These are phyloP conservation scores for Rhododendron kiyosumense DNA, from an alignment of 148 eudicot genomes.

Conservation along the genomic window DNA sequence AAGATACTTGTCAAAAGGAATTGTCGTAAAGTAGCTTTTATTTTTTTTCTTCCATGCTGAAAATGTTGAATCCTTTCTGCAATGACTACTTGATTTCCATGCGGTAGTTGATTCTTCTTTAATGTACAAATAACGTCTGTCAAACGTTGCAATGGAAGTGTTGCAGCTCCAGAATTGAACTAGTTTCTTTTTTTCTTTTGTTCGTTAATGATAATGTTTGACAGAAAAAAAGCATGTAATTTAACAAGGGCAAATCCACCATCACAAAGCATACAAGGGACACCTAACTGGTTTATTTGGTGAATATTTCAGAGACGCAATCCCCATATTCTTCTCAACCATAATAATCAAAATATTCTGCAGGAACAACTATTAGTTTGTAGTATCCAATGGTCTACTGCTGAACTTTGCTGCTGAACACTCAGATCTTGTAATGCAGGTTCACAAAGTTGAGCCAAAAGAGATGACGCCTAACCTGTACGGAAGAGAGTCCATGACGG, in stretches of 20 bases:
- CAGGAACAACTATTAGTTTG: neutral
- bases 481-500: conserved; percentile 30
- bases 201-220: neutral
- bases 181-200: neutral
- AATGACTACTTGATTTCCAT: neutral
- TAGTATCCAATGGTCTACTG: neutral
- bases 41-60: neutral
- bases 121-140: neutral
- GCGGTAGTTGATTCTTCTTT: neutral
- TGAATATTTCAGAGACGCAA: neutral
- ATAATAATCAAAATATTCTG: neutral
- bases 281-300: neutral
- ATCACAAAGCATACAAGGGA: neutral
- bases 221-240: neutral
- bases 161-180: neutral
- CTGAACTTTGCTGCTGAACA: neutral
- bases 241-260: neutral
- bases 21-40: neutral
- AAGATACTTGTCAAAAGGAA: neutral
- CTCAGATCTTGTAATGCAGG: conserved; percentile 35
- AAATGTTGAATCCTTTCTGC: neutral
- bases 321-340: neutral
- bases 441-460: conserved; percentile 49
- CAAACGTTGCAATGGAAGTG: neutral
- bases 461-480: conserved; percentile 50